Evolutionary conservation across 495 filamentous ascomycete genomes (phyloP).

Genomic region (Aspergillus kassunensis): DNA sequence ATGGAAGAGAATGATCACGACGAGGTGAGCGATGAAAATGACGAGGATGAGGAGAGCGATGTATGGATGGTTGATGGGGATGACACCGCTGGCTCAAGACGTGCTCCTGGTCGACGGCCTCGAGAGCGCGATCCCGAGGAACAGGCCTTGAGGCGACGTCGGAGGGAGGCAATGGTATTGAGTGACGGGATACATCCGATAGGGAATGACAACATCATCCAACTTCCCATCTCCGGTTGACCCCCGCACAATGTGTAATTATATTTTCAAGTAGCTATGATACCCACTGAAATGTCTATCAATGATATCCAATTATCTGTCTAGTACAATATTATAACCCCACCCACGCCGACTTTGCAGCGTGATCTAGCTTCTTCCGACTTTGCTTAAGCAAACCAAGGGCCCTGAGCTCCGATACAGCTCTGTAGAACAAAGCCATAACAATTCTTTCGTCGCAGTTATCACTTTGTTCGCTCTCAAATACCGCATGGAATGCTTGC

Average conservation of each 20-base stretch:
- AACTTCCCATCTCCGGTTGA: constrained; percentile 31
- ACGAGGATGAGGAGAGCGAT: constrained; percentile 46
- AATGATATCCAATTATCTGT: neutral
- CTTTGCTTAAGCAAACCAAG: constrained; percentile 86
- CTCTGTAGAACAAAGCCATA: constrained; percentile 75
- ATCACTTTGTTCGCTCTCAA: constrained; percentile 58
- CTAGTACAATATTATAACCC: constrained; percentile 45
- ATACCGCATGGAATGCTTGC: constrained; percentile 76
- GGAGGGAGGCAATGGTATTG: constrained; percentile 54
- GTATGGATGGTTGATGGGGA: constrained; percentile 50
- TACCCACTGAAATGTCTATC: constrained; percentile 12
- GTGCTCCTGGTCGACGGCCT: constrained; percentile 30
- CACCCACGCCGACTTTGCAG: constrained; percentile 75
- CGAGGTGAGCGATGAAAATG: constrained; percentile 43
- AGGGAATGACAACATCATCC: constrained; percentile 49
- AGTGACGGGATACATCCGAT: constrained; percentile 48
- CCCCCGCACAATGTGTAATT: neutral
- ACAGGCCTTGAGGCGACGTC: constrained; percentile 44
- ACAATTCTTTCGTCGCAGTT: constrained; percentile 46
- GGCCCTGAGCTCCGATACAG: constrained; percentile 74
- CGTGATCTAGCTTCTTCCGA: constrained; percentile 86
- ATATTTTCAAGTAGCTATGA: constrained; percentile 11
- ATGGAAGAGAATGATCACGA: constrained; percentile 44
- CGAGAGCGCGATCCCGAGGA: constrained; percentile 47
- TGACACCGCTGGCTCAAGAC: constrained; percentile 36